Conservation (phyloP, 129 eudicot genomes). For the Apium graveolens region DNA sequence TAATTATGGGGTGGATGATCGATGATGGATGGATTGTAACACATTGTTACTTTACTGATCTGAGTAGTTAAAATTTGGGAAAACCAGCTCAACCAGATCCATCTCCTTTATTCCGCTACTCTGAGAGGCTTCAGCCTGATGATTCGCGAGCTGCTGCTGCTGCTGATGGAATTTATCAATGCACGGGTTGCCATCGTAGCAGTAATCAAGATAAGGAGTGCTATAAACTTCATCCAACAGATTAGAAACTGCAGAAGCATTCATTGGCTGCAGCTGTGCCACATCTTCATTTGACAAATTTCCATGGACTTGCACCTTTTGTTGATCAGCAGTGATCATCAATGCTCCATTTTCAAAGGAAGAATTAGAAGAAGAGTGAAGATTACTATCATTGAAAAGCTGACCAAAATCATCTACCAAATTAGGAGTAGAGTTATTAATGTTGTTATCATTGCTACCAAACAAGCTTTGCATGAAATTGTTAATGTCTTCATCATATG, state of each 20-base stretch:
- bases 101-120: slow-evolving; percentile 34
- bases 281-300: neutral
- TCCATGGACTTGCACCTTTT: neutral
- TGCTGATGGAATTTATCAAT: slow-evolving; percentile 1
- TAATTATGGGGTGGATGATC: neutral
- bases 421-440: neutral
- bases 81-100: slow-evolving; percentile 55
- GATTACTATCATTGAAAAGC: neutral
- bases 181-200: slow-evolving; percentile 16
- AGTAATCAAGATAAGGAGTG: neutral
- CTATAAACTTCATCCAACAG: slow-evolving; percentile 23
- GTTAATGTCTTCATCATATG: slow-evolving; percentile 38
- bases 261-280: neutral
- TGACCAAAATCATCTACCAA: neutral
- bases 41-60: slow-evolving; percentile 9
- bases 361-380: neutral
- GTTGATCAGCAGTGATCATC: neutral
- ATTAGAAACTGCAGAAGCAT: slow-evolving; percentile 17
- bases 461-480: slow-evolving; percentile 39
- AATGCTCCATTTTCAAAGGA: neutral
- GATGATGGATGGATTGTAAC: neutral
- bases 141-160: slow-evolving; percentile 1
- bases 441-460: slow-evolving; percentile 9
- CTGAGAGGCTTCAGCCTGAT: neutral
- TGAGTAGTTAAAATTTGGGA: slow-evolving; percentile 27